Evolutionary conservation across 2,329 filamentous ascomycete genomes (phyloP).

Genomic region (Microdochium trichocladiopsis): DNA sequence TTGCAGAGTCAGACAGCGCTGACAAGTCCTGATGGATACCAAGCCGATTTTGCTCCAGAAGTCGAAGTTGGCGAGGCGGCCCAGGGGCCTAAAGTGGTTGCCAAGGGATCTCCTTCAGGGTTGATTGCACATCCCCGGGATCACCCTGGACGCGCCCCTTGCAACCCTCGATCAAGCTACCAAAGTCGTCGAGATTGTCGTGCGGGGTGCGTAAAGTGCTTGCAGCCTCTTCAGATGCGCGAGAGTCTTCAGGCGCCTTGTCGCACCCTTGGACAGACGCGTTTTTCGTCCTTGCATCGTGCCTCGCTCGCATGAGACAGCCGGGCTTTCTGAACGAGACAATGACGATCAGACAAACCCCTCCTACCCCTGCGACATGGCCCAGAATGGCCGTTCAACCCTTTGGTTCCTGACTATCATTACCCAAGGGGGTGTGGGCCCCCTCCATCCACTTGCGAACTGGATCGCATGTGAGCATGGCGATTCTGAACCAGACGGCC

Average conservation of each 20-base stretch:
- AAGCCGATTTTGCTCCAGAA: too few species aligned
- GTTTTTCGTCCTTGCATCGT: neutral
- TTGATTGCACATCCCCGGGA: neutral
- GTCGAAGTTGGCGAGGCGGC: too few species aligned
- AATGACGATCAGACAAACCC: neutral
- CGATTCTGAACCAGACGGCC: neutral
- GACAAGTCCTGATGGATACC: too few species aligned
- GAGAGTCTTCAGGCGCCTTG: neutral
- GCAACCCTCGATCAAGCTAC: neutral
- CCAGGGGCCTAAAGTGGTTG: neutral
- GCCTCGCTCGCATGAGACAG: neutral
- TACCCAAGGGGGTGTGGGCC: neutral
- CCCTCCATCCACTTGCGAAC: neutral
- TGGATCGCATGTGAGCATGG: neutral
- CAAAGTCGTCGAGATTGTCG: too few species aligned
- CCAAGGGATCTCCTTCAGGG: neutral
- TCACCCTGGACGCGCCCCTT: neutral
- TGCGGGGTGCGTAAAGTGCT: constrained; percentile 1
- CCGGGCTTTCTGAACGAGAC: neutral
- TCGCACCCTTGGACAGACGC: neutral
- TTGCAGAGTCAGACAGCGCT: too few species aligned
- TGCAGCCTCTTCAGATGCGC: neutral
- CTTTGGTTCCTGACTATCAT: neutral
- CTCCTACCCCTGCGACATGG: neutral
- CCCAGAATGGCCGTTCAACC: neutral